These are phyloP conservation scores for Blastocystis sp. DNA, from an alignment of 352 stramenopile species.

Conservation along the genomic window DNA sequence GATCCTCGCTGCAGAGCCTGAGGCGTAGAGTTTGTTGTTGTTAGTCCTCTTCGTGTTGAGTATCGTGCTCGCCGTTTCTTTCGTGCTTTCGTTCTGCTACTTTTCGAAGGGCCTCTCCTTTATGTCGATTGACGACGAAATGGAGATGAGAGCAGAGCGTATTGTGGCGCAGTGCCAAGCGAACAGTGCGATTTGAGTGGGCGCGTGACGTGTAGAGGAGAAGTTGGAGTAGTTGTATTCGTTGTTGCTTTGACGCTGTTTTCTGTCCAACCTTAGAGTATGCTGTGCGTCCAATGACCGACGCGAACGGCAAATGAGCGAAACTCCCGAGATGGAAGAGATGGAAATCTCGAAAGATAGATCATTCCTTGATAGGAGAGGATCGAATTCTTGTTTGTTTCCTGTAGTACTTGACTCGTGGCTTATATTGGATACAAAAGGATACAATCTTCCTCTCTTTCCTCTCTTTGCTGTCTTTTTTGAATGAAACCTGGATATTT, in stretches of 20 bases:
- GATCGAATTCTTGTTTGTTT: neutral
- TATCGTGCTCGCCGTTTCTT: neutral
- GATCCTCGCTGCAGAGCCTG: neutral
- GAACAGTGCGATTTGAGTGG: neutral
- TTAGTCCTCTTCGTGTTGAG: neutral
- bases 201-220: neutral
- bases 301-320: neutral
- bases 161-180: conserved; percentile 17
- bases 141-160: neutral
- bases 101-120: neutral
- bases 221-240: neutral
- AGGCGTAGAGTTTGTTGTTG: neutral
- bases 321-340: neutral
- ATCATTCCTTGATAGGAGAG: neutral
- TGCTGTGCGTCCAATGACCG: neutral
- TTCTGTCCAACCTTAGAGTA: too few species aligned
- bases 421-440: conserved; percentile 17
- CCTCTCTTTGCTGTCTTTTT: neutral
- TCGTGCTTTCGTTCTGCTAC: conserved; percentile 15
- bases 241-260: neutral
- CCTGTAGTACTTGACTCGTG: neutral
- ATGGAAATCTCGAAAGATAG: neutral
- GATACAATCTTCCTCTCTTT: neutral
- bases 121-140: conserved; percentile 36
- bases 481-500: neutral